phyloP scores from a whole-genome alignment of 1,284 basidiomycete genomes.

The Xerocomus amazonicus region DNA sequence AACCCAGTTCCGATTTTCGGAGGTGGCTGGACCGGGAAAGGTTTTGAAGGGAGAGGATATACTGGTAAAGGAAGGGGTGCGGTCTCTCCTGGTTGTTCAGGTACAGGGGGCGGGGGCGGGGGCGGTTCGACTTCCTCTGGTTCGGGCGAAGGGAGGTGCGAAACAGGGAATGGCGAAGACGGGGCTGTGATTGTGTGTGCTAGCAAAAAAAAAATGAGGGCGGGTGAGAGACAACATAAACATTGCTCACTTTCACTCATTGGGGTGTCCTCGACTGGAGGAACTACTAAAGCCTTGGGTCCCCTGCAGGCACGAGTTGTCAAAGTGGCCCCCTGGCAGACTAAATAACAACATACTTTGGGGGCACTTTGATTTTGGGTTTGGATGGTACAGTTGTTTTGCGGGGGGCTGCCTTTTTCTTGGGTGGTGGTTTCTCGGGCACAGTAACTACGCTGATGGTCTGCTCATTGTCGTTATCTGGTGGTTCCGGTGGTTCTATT shows the following conservation, averaged over 20 bases:
- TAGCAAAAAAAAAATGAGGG: constrained; percentile 15
- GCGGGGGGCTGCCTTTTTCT: constrained; percentile 39
- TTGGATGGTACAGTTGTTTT: constrained; percentile 36
- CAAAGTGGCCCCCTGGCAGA: background rate
- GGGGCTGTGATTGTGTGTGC: constrained; percentile 43
- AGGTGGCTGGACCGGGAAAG: constrained; percentile 73
- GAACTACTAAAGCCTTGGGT: constrained; percentile 20
- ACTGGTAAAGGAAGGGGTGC: constrained; percentile 63
- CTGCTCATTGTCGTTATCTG: constrained; percentile 27
- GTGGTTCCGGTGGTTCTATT: constrained; percentile 32
- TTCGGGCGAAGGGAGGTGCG: constrained; percentile 25
- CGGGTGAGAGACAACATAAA: background rate
- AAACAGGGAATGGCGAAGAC: constrained; percentile 42
- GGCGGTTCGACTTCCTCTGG: constrained; percentile 27
- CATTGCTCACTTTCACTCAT: constrained; percentile 43
- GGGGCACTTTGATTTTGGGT: constrained; percentile 35
- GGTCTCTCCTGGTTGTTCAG: constrained; percentile 49
- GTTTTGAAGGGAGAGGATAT: constrained; percentile 73
- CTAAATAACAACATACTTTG: constrained; percentile 35
- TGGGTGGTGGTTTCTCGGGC: constrained; percentile 32
- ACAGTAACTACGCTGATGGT: constrained; percentile 13
- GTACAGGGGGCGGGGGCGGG: constrained; percentile 28
- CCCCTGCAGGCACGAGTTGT: constrained; percentile 11
- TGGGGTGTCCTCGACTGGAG: constrained; percentile 31
- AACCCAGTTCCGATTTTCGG: constrained; percentile 70